Evolutionary conservation across 148 eudicot genomes (phyloP), one percentile per base, ranked within the genome.

Genomic region (Arbutus unedo): DNA sequence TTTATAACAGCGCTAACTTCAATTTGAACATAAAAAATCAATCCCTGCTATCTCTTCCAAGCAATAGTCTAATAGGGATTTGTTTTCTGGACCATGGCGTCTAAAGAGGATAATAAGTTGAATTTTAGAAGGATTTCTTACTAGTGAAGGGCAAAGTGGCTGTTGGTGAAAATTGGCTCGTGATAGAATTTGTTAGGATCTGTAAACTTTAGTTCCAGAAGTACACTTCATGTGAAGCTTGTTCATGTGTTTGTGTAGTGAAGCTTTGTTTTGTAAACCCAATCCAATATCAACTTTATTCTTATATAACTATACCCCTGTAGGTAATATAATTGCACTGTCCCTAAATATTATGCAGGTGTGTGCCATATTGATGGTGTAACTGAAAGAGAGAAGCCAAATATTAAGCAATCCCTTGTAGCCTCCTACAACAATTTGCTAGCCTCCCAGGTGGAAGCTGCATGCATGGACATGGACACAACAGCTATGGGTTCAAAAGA

Each of bases 371-470:
- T 84, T 4, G 95, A 91, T 7, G 90, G 86, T 25, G 57, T 79
- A 68, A 93, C 56, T 44, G 98, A 96, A 21, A 88, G 84, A 81
- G 95, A 96, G 49, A 91, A 83, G 76, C 90, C 91, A 2, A 93
- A 88, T 76, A 81, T 93, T 41, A 91, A 91, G 81, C 95, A 96
- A 82, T 53, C 90, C 3, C 94, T 96, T 2, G 87, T 91, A 56
- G 87, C 98, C 70, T 87, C 95, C 44, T 96, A 90, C 91, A 93
- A 88, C 86, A 88, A 51, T 48, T 67, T 90, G 5, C 83, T 96
- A 21, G 92, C 88, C 15, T 92, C 99, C 2, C 85, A 76, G 60
- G 92, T 94, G 10, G 94, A 86, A 87, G 83, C 92, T 7, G 85
- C 89, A 1, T 96, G 97, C 81, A 85, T 86, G 78, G 88, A 84